A percentile compares a stretch with the other conserved stretches of the same genome.
Evolutionary conservation across 176 grass and related monocot species (phyloP).

Genomic region (Coix lacrymajobi): DNA sequence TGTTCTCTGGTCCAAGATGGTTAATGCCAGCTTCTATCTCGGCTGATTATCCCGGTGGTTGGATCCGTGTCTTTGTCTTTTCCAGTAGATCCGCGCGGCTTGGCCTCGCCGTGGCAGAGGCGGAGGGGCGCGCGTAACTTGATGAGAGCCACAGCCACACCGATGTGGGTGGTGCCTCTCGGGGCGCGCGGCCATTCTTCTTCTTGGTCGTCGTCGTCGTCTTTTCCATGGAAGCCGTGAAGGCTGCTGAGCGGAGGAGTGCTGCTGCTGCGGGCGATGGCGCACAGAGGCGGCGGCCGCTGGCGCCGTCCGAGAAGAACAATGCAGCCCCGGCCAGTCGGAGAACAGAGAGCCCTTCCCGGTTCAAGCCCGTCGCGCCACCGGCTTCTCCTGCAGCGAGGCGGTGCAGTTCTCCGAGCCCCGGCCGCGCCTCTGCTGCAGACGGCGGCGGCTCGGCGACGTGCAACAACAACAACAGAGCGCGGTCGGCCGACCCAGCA

Average conservation of each 20-base stretch:
- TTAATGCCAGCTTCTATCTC: not conserved
- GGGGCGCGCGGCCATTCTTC: not conserved
- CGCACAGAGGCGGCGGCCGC: constrained; percentile 28
- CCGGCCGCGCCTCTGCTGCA: not conserved
- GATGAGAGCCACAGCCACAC: constrained; percentile 18
- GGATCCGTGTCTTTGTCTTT: constrained; percentile 11
- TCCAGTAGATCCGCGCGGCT: constrained; percentile 17
- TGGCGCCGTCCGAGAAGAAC: constrained; percentile 73
- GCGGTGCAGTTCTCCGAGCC: constrained; percentile 44
- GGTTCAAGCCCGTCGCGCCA: constrained; percentile 40
- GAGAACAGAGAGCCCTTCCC: constrained; percentile 41
- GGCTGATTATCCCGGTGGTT: constrained; percentile 28
- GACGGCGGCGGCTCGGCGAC: not conserved
- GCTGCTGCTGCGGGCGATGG: not conserved
- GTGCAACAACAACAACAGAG: constrained; percentile 35
- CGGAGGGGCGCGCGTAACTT: not conserved
- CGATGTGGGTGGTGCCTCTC: constrained; percentile 43
- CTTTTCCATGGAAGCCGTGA: constrained; percentile 36
- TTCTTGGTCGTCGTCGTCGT: not conserved
- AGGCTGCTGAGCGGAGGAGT: constrained; percentile 11
- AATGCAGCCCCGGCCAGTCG: constrained; percentile 10
- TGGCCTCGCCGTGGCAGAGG: not conserved
- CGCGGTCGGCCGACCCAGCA: constrained; percentile 60
- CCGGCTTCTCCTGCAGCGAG: not conserved
- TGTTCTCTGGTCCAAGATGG: not conserved